Conservation (phyloP, 768 basidiomycete genomes). For the Pluteus cervinus region DNA sequence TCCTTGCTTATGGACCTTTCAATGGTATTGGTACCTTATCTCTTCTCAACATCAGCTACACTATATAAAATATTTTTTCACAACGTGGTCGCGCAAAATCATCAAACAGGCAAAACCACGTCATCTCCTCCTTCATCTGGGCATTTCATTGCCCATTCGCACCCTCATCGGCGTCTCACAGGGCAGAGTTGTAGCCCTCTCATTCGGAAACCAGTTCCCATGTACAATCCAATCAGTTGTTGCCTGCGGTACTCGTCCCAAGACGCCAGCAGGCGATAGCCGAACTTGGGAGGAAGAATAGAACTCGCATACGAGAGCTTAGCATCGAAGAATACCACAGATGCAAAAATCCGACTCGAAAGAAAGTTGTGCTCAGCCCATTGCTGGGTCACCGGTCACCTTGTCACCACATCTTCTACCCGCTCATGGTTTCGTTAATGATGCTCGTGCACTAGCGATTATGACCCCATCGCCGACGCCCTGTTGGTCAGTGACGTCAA, state of each 20-base stretch:
- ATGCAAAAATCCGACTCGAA: conserved; percentile 8
- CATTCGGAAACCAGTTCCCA: conserved; percentile 18
- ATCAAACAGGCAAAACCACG: conserved; percentile 22
- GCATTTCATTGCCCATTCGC: conserved; percentile 32
- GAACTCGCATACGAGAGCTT: conserved; percentile 24
- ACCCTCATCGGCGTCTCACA: conserved; percentile 48
- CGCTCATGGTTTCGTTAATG: conserved; percentile 37
- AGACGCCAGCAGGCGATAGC: conserved; percentile 38
- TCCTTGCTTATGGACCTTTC: conserved; percentile 40
- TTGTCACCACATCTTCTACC: conserved; percentile 33
- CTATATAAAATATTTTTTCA: conserved; percentile 42
- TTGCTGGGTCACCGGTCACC: conserved; percentile 21
- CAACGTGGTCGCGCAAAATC: conserved; percentile 48
- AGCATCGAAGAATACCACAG: conserved; percentile 6
- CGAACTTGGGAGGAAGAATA: conserved; percentile 45
- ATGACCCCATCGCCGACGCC: conserved; percentile 26
- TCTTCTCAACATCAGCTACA: conserved; percentile 20
- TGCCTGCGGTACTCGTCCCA: conserved; percentile 42
- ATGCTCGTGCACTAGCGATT: conserved; percentile 40
- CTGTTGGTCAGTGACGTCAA: not conserved
- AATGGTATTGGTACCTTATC: conserved; percentile 39
- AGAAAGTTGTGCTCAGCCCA: conserved; percentile 7
- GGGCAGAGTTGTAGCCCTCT: conserved; percentile 45
- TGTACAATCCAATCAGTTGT: conserved; percentile 32
- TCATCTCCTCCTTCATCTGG: conserved; percentile 26